Evolutionary conservation across 1,284 basidiomycete species (phyloP), one percentile per base, ranked within the genome.

Genomic region (Malassezia furfur): DNA sequence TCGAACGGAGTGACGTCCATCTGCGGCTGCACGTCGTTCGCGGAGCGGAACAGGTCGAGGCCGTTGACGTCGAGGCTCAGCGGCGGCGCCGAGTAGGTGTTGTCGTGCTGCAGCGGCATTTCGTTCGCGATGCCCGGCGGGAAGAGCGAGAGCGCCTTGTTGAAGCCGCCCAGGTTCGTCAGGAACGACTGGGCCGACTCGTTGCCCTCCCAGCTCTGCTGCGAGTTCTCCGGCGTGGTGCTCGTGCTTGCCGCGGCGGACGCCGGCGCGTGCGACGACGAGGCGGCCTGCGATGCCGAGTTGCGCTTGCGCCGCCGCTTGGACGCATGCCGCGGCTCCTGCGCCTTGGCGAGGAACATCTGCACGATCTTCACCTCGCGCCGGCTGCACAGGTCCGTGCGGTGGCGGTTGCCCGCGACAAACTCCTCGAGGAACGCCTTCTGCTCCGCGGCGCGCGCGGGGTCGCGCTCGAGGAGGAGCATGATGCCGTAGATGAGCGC

Each of bases 401-500:
- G 57, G 22, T 59, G 43, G 31, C 57, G 57, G 54, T 70, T 62
- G 48, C 59, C 55, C 51, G 67, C 66, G 41, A 71, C 66, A 51
- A 72, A 72, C 36, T 71, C 66, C 50, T 71, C 67, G 25, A 72
- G 62, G 31, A 60, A 57, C 9, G 57, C 60, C 19, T 54, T 17
- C 35, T 65, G 60, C 47, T 70, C 67, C 4, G 62, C 50, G 15
- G 67, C 65, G 17, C 68, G 62, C 1, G 53, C 48, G 8, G 59
- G 55, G 10, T 61, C 64, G 8, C 64, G 67, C 36, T 72, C 68
- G 22, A 66, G 59, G 7, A 72, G 57, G 2, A 71, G 61, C 39
- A 67, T 67, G 21, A 72, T 68, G n/a, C 69, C 70, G 35, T 65
- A 63, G 51, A 72, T 67, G 54, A 72, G 59, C 35, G 65, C 66